These are phyloP conservation scores for Suillus placidus DNA, from an alignment of 768 basidiomycete species.

Conservation along the genomic window DNA sequence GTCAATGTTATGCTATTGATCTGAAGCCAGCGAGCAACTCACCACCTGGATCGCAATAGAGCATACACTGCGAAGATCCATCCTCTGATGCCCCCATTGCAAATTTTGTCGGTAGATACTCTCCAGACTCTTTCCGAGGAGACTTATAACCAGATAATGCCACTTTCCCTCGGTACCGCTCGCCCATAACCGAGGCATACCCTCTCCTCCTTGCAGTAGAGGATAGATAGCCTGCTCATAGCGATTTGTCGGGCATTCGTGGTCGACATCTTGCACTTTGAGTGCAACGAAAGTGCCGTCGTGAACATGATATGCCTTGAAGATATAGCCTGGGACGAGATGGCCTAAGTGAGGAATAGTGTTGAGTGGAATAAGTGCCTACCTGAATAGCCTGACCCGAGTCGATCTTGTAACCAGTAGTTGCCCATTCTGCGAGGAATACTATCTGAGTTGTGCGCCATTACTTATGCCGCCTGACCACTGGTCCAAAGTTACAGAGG, in stretches of 20 bases:
- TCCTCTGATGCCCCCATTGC: constrained; percentile 46
- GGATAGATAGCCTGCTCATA: constrained; percentile 75
- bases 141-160: constrained; percentile 77
- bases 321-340: constrained; percentile 65
- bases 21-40: constrained; percentile 27
- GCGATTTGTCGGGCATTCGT: constrained; percentile 75
- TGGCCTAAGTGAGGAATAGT: constrained; percentile 8
- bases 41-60: constrained; percentile 80
- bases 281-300: constrained; percentile 66
- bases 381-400: constrained; percentile 81
- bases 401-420: constrained; percentile 56
- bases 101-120: constrained; percentile 52
- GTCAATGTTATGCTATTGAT: constrained; percentile 2
- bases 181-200: constrained; percentile 75
- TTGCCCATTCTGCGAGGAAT: constrained; percentile 53
- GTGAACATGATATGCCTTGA: constrained; percentile 58
- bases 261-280: constrained; percentile 69
- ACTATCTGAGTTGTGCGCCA: constrained; percentile 17
- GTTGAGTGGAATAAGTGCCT: constrained; percentile 18
- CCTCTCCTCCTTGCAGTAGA: constrained; percentile 66
- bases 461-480: constrained; percentile 8
- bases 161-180: constrained; percentile 58
- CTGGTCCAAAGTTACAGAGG: constrained; percentile 1
- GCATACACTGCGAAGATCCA: constrained; percentile 75
- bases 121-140: constrained; percentile 73